Base-by-base conservation (phyloP, 208 protist species). In the Phytomonas sp. region DNA sequence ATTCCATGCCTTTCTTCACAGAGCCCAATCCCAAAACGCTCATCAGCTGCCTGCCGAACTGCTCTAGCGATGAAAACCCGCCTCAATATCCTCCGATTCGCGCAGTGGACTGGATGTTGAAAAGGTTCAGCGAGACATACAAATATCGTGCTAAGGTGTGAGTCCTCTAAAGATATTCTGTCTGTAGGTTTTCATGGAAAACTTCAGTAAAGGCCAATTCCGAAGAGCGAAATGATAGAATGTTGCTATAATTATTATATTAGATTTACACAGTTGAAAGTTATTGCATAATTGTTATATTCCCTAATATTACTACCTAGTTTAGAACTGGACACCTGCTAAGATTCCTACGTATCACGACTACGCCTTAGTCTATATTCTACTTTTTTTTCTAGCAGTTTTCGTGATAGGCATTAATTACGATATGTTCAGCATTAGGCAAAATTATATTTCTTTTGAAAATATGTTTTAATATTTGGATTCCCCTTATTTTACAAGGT, bases 1-100 rank as follows among this genome's bases (percentile, higher is more conserved):
- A 88, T 63, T 92, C 85, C 42, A 88, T 91, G 82, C 89, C 89
- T 19, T 94, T 92, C 71, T 93, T 95, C 70, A 88, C 75, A 60
- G 87, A 94, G 70, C 89, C 89, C 29, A 88, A 89, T 65, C 86
- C 86, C 2, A 76, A 87, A 31, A 85, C 82, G 16, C 31, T 81
- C 29, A 89, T 92, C 67, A 66, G 69, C 65, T 87, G 81, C 77
- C 80, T 89, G 77, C 77, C 76, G 29, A 75, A 87, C 80, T 92
- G 84, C 78, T 75, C 77, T 69, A 81, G 81, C 62, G 73, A 76
- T 45, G 66, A 71, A 63, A 83, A 92, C 61, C 87, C 87, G 1
- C 52, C 77, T n/a, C 81, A 84, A 70, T 92, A 75, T 75, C 80
- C 83, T 0, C 73, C 77, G 12, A 78, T 88, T 62, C 80, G 66